Evolutionary conservation across 805 yeast species (phyloP).

Genomic region (Metschnikowia continentalis): DNA sequence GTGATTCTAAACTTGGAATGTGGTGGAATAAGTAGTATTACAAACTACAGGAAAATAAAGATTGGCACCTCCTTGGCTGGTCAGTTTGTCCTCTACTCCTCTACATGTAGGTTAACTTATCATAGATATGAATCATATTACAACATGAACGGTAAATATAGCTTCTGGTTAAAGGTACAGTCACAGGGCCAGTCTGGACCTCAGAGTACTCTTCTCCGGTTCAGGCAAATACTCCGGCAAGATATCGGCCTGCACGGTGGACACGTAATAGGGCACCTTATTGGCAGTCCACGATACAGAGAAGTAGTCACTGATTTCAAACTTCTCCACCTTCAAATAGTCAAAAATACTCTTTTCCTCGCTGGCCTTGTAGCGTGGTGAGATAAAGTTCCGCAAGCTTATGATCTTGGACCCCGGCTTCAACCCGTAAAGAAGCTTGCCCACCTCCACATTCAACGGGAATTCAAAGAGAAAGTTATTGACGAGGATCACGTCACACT

Average conservation of each 20-base stretch:
- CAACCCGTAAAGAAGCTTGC: conserved; percentile 57
- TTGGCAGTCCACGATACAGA: conserved; percentile 91
- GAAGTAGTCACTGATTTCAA: conserved; percentile 56
- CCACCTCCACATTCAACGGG: conserved; percentile 64
- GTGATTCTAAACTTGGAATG: no score
- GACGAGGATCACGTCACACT: conserved; percentile 68
- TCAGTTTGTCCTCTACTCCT: no score
- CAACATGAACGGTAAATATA: background rate
- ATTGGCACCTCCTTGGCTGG: no score
- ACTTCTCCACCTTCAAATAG: conserved; percentile 57
- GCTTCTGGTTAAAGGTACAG: background rate
- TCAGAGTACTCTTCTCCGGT: background rate
- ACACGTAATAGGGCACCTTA: conserved; percentile 72
- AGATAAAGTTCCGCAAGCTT: conserved; percentile 73
- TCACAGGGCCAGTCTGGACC: background rate
- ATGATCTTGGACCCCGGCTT: conserved; percentile 75
- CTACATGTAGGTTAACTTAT: background rate
- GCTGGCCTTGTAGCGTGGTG: conserved; percentile 67
- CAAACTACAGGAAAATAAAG: no score
- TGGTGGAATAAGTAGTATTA: no score
- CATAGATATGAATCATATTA: background rate
- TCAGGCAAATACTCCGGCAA: conserved; percentile 28
- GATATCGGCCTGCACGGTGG: conserved; percentile 53
- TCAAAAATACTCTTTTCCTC: conserved; percentile 55
- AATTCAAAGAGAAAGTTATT: conserved; percentile 84